Conservation (phyloP, 305 asterid species). For the Petunia hybrid region DNA sequence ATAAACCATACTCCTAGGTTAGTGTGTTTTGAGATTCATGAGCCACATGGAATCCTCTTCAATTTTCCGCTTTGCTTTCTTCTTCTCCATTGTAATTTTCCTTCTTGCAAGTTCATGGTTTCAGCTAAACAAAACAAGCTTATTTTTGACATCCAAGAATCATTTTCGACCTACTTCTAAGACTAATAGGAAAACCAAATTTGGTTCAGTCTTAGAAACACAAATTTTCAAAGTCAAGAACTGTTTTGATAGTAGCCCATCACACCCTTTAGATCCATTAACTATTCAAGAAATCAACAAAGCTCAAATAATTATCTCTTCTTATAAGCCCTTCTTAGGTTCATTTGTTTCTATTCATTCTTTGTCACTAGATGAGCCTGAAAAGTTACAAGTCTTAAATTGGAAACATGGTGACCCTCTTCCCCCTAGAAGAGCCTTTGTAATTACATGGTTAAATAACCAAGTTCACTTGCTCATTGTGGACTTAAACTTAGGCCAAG, state of each 20-base stretch:
- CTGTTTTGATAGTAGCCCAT: slow-evolving; percentile 14
- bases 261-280: slow-evolving; percentile 76
- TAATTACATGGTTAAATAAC: slow-evolving; percentile 54
- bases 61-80: background rate
- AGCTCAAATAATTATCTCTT: slow-evolving; percentile 45
- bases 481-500: slow-evolving; percentile 59
- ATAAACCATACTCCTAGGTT: too few relatives aligned
- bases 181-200: slow-evolving; percentile 21
- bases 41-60: background rate
- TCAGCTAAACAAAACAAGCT: background rate
- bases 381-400: slow-evolving; percentile 50
- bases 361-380: slow-evolving; percentile 67
- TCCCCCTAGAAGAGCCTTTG: slow-evolving; percentile 64
- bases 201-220: background rate
- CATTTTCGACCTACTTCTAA: background rate
- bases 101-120: slow-evolving; percentile 27
- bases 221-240: slow-evolving; percentile 23
- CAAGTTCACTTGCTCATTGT: slow-evolving; percentile 61
- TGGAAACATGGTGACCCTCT: slow-evolving; percentile 59
- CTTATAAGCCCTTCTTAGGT: slow-evolving; percentile 40
- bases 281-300: slow-evolving; percentile 59
- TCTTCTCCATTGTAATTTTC: slow-evolving; percentile 9
- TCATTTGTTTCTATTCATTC: slow-evolving; percentile 58
- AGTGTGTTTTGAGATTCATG: too few relatives aligned
- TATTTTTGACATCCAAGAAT: background rate